A percentile compares a stretch with the other conserved stretches of the same genome.
These are phyloP conservation scores for Solanum corneliomulleri DNA, from an alignment of 257 asterid species.

Conservation along the genomic window DNA sequence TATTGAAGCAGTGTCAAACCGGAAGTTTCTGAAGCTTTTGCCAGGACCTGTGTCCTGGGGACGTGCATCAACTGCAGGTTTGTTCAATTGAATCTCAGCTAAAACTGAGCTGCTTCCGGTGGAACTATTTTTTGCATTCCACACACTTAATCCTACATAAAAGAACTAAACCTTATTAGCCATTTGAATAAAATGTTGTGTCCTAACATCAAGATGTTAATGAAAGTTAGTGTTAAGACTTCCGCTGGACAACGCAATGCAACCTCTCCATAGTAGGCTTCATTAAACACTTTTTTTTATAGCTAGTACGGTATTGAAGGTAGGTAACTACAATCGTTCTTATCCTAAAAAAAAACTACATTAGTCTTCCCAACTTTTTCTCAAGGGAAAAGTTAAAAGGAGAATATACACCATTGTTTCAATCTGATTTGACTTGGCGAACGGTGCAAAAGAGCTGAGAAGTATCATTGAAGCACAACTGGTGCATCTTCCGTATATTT, in stretches of 20 bases:
- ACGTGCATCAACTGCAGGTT: constrained; percentile 24
- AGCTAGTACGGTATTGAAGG: neutral
- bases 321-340: neutral
- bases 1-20: constrained; percentile 50
- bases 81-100: constrained; percentile 37
- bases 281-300: neutral
- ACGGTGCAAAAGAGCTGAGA: neutral
- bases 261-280: neutral
- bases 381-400: neutral
- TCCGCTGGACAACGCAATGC: neutral
- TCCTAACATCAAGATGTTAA: neutral
- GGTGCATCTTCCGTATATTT: neutral
- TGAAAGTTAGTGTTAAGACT: neutral
- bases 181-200: neutral
- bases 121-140: constrained; percentile 63
- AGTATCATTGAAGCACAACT: neutral
- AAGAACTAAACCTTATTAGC: neutral
- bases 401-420: neutral
- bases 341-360: neutral
- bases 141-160: constrained; percentile 48
- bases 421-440: neutral
- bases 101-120: constrained; percentile 40
- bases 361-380: neutral
- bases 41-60: constrained; percentile 31
- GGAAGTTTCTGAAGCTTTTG: constrained; percentile 60